Evolutionary conservation across 176 grass and related monocot genomes (phyloP), one percentile per base, ranked within the genome.

Genomic region (Ampelocalamus luodianensis): DNA sequence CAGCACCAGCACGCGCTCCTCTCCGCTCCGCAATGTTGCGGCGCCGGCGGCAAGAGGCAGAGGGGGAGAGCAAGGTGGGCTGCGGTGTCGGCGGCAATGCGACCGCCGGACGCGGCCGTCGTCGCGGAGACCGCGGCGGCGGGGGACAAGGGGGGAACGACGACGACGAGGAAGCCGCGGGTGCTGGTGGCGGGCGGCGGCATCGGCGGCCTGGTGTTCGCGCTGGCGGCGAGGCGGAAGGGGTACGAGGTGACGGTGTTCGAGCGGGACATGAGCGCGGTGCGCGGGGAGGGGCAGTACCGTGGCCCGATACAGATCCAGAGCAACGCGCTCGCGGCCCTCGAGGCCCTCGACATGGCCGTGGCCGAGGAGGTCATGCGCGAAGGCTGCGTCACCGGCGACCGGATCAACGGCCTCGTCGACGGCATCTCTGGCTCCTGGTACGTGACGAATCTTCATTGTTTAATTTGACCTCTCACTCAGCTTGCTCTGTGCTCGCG

Each of bases 231-330:
- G 48, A 79, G 89, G 85, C 90, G 83, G 10, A 95, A 98, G 76
- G 96, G 96, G 73, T 98, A 95, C 85, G 93, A 95, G 8, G 96
- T 98, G 89, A 79, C 90, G 87, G 96, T 98, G 40, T 98, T 98
- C 68, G 96, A 98, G 93, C 94, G 89, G 50, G 91, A 98, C 76
- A 18, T 92, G 67, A 98, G 96, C 79, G 96, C 93, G 22, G 85
- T 98, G 45, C 83, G 96, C 85, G 96, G 93, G 22, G 96, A 98
- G 37, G 93, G 93, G 14, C 93, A 93, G 88, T 98, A 98, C 93
- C 85, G 96, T 34, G 96, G 96, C 7, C 96, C 96, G 68, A 98
- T 98, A 70, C 96, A 95, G 93, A 89, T 98, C 82, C 96, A 98
- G 91, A 98, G 96, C 87, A 98, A 98, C 91, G 96, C 91, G 85